A percentile compares a stretch with the other conserved stretches of the same genome.
phyloP scores from a whole-genome alignment of 805 yeast species.

The Lipomyces starkeyi region DNA sequence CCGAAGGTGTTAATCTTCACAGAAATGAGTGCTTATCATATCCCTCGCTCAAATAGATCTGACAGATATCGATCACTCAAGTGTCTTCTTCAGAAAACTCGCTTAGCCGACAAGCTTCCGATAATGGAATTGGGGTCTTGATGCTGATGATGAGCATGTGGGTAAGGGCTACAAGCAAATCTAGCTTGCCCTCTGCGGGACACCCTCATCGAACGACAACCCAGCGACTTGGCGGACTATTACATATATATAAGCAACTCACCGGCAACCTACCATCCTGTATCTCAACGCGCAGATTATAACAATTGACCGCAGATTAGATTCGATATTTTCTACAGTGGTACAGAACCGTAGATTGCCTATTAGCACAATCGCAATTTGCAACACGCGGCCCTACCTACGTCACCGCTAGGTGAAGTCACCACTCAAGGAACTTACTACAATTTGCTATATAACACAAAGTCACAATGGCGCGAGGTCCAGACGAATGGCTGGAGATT shows the following conservation, averaged over 20 bases:
- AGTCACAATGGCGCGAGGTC: constrained; percentile 57
- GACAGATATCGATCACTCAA: not conserved
- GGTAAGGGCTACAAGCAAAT: not conserved
- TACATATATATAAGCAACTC: too few relatives aligned
- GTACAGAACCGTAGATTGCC: too few relatives aligned
- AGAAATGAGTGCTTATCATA: not conserved
- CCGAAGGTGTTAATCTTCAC: not conserved
- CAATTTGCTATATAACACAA: not conserved
- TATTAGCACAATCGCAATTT: not conserved
- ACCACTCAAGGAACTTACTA: not conserved
- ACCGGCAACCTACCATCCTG: too few relatives aligned
- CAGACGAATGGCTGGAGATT: constrained; percentile 95
- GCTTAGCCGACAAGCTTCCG: not conserved
- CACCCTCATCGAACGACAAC: not conserved
- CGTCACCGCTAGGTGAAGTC: not conserved
- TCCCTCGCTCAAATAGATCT: not conserved
- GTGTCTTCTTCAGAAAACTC: not conserved
- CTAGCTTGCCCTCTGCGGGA: not conserved
- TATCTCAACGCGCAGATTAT: too few relatives aligned
- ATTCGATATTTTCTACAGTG: too few relatives aligned
- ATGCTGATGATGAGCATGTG: not conserved
- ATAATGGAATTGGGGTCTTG: not conserved
- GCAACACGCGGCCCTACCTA: not conserved
- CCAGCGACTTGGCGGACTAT: too few relatives aligned
- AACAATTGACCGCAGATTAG: too few relatives aligned